Conservation (phyloP, 2,329 filamentous ascomycete genomes). For the Trichoderma asperellum region DNA sequence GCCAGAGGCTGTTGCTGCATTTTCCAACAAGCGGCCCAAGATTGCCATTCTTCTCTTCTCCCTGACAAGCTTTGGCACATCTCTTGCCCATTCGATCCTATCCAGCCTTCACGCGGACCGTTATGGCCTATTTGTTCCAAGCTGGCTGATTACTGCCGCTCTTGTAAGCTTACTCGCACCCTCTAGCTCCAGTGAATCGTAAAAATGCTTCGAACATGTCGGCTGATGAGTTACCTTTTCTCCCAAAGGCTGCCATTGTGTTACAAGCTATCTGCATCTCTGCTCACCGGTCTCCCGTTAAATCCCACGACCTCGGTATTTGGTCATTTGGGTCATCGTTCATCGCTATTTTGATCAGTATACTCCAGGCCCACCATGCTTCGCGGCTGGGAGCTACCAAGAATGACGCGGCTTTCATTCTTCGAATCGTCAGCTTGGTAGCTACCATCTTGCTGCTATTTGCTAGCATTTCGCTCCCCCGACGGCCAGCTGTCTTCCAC, state of each 20-base stretch:
- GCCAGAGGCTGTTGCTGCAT: slow-evolving; percentile 63
- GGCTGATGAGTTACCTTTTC: not conserved
- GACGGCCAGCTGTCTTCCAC: slow-evolving; percentile 69
- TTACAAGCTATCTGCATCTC: slow-evolving; percentile 56
- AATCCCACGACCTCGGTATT: slow-evolving; percentile 58
- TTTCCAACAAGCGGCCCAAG: slow-evolving; percentile 64
- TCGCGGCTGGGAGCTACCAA: slow-evolving; percentile 38
- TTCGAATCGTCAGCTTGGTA: slow-evolving; percentile 52
- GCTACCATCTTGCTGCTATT: slow-evolving; percentile 51
- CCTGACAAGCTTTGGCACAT: slow-evolving; percentile 56
- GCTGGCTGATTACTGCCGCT: slow-evolving; percentile 62
- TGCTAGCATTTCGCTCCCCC: slow-evolving; percentile 60
- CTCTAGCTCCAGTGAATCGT: not conserved
- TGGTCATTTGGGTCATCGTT: slow-evolving; percentile 55
- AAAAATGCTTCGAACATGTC: not conserved
- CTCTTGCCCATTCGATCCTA: slow-evolving; percentile 60
- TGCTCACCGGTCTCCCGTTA: slow-evolving; percentile 54
- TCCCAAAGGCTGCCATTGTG: slow-evolving; percentile 52
- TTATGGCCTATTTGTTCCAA: slow-evolving; percentile 53
- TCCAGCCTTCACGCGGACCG: slow-evolving; percentile 45
- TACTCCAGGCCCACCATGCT: slow-evolving; percentile 51
- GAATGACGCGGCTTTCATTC: slow-evolving; percentile 49
- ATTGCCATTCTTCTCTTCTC: slow-evolving; percentile 58
- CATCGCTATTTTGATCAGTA: slow-evolving; percentile 48
- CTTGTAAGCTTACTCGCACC: slow-evolving; percentile 60